phyloP scores from a whole-genome alignment of 2,329 filamentous ascomycete species.

The Fusarium keratoplasticum region DNA sequence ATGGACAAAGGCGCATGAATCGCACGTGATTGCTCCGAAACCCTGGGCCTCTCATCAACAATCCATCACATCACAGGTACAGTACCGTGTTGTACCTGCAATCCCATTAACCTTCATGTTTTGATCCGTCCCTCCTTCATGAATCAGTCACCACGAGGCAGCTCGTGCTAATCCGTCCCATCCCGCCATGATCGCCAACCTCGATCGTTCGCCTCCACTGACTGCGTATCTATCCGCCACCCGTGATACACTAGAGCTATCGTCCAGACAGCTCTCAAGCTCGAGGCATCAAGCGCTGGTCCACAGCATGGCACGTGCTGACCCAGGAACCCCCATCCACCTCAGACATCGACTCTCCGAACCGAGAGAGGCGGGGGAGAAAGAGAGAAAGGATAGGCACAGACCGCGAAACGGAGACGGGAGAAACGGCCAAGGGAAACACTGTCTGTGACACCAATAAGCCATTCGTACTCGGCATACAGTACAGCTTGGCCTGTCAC shows the following conservation, averaged over 20 bases:
- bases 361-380: constrained; percentile 20
- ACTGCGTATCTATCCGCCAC: constrained; percentile 5
- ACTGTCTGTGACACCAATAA: constrained; percentile 1
- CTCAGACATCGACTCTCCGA: constrained; percentile 23
- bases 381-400: not conserved
- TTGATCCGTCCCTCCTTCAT: constrained; percentile 3
- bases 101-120: not conserved
- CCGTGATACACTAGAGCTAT: constrained; percentile 13
- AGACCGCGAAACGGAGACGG: not conserved
- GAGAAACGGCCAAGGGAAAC: constrained; percentile 19
- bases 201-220: constrained; percentile 16
- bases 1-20: not conserved
- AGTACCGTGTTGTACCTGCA: not conserved
- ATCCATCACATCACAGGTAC: not conserved
- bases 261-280: not conserved
- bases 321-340: constrained; percentile 29
- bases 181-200: constrained; percentile 29
- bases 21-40: constrained; percentile 5
- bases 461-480: constrained; percentile 11
- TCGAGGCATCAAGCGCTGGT: constrained; percentile 17
- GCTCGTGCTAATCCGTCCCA: constrained; percentile 10
- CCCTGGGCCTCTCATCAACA: not conserved
- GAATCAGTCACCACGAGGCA: constrained; percentile 6
- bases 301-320: constrained; percentile 37
- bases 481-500: constrained; percentile 16